A percentile compares a stretch with the other conserved stretches of the same genome.
phyloP scores from a whole-genome alignment of 768 basidiomycete species.

The Obba rivulosa region DNA sequence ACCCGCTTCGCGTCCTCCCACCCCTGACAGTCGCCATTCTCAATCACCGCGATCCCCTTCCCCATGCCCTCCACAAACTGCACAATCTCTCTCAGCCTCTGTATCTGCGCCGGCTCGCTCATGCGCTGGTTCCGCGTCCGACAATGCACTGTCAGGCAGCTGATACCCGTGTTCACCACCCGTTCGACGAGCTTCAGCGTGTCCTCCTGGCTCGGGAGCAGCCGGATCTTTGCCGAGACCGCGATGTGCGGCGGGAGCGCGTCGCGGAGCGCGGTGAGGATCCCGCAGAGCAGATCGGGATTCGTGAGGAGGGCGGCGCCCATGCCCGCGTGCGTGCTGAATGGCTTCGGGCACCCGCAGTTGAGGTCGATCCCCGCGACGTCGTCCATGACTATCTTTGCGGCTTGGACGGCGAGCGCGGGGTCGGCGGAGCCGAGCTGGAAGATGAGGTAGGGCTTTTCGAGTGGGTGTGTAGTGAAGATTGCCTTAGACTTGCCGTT shows the following conservation, averaged over 20 bases:
- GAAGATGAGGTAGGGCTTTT: slow-evolving; percentile 91
- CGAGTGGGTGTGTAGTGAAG: slow-evolving; percentile 89
- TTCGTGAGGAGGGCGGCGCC: slow-evolving; percentile 92
- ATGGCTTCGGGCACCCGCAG: slow-evolving; percentile 96
- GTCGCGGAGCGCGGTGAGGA: slow-evolving; percentile 71
- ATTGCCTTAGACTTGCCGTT: slow-evolving; percentile 80
- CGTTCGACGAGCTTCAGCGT: slow-evolving; percentile 87
- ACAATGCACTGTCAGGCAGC: slow-evolving; percentile 90
- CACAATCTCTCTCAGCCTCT: slow-evolving; percentile 79
- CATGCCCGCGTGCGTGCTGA: slow-evolving; percentile 93
- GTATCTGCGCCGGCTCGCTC: slow-evolving; percentile 70
- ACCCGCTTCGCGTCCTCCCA: slow-evolving; percentile 77
- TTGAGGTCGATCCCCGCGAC: slow-evolving; percentile 95
- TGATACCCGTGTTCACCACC: slow-evolving; percentile 84
- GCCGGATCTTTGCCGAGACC: slow-evolving; percentile 91
- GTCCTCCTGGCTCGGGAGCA: slow-evolving; percentile 81
- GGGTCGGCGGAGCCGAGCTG: slow-evolving; percentile 93
- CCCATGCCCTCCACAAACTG: slow-evolving; percentile 74
- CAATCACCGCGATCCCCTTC: slow-evolving; percentile 79
- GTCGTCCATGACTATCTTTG: slow-evolving; percentile 79
- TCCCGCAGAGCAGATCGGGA: slow-evolving; percentile 86
- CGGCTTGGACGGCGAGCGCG: slow-evolving; percentile 87
- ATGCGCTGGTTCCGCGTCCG: slow-evolving; percentile 90
- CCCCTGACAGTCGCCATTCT: slow-evolving; percentile 88
- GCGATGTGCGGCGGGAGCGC: slow-evolving; percentile 74